Base-by-base conservation (phyloP, 352 stramenopile genomes). In the Halophytophthora polymorphica region DNA sequence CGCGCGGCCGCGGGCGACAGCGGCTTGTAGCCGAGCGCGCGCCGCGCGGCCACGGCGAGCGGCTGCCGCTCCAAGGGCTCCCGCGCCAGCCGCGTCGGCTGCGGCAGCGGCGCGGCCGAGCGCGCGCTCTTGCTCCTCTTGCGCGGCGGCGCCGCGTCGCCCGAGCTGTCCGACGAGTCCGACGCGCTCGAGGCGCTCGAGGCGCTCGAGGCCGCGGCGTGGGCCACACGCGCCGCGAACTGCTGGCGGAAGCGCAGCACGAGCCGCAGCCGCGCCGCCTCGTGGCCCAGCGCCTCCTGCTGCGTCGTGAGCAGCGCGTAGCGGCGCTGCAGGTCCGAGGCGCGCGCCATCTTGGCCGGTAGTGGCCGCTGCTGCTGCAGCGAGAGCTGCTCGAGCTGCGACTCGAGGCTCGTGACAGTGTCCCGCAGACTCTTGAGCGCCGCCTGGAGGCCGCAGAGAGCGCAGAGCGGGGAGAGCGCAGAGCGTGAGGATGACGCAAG, bases 381-480 rank as follows among this genome's bases (percentile, higher is more conserved):
- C 19, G 64, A 69, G 11, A 90, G 69, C 50, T 57, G 61, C 23
- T 74, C 54, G 44, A 88, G 64, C 47, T 80, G 50, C 12, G 46
- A 41, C 61, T 88, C 79, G 0, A 90, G 60, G n/a, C 66, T 55
- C 50, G 73, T 71, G 2, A 90, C 72, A 8, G 69, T 77, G 33
- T 81, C 66, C 4, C 73, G 55, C 23, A 90, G 53, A 18, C 66
- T 61, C 22, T 69, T 90, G 11, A 83, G 55, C 29, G 68, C 63
- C 38, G 67, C 71, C 77, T 88, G 19, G n/a, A n/a, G n/a, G n/a
- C n/a, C n/a, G n/a, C n/a, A n/a, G n/a, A n/a, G n/a, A n/a, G n/a
- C n/a, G n/a, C n/a, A n/a, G n/a, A n/a, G n/a, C n/a, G n/a, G n/a
- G n/a, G n/a, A n/a, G n/a, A n/a, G n/a, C n/a, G n/a, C n/a, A n/a